Evolutionary conservation across 2,329 filamentous ascomycete genomes (phyloP).

Genomic region (Neopestalotiopsis sp.): DNA sequence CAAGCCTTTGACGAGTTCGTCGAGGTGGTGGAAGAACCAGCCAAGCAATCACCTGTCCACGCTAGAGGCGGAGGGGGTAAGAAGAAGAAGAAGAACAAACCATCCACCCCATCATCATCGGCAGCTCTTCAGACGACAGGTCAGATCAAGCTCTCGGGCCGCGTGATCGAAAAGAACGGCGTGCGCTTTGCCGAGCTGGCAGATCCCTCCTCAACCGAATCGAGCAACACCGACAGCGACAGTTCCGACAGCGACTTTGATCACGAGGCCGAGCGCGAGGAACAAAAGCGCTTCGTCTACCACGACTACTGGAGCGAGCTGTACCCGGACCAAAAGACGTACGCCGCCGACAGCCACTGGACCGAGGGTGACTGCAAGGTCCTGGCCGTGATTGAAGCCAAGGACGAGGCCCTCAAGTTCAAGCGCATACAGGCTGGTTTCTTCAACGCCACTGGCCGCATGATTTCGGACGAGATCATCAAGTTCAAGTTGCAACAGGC

Average conservation of each 20-base stretch:
- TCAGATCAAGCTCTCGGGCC: not conserved
- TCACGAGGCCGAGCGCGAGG: conserved; percentile 20
- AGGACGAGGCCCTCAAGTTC: conserved; percentile 32
- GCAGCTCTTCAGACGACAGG: not conserved
- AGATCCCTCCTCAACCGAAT: not conserved
- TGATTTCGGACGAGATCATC: conserved; percentile 29
- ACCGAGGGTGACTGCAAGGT: conserved; percentile 31
- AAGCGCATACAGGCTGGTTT: conserved; percentile 34
- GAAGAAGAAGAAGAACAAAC: not conserved
- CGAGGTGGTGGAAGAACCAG: not conserved
- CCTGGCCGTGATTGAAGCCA: conserved; percentile 32
- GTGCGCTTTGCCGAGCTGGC: conserved; percentile 18
- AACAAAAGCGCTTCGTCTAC: conserved; percentile 25
- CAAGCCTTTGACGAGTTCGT: not conserved
- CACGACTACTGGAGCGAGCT: conserved; percentile 19
- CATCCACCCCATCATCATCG: not conserved
- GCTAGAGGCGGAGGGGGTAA: conserved; percentile 6
- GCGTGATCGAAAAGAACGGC: conserved; percentile 3
- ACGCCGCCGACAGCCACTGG: conserved; percentile 29
- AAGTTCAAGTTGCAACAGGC: conserved; percentile 30
- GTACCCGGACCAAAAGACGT: conserved; percentile 27
- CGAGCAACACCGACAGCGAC: not conserved
- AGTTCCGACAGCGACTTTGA: not conserved
- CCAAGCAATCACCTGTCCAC: not conserved
- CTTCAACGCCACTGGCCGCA: conserved; percentile 33